These are phyloP conservation scores for Leccinum rimulosum DNA, from an alignment of 768 basidiomycete genomes.

Conservation along the genomic window DNA sequence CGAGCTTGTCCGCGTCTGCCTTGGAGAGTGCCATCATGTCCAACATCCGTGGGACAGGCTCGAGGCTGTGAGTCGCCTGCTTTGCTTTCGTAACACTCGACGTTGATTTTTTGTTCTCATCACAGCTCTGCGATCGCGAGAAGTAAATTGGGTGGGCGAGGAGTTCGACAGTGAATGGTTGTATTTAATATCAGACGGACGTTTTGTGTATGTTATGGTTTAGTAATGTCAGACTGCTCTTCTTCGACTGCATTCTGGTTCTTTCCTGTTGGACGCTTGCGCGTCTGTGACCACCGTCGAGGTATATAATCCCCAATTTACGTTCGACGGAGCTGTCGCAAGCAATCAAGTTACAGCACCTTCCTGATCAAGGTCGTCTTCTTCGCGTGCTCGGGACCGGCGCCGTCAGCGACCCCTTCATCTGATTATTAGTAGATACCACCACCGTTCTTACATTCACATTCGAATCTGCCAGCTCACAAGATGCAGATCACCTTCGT, in stretches of 20 bases:
- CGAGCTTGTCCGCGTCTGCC: constrained; percentile 74
- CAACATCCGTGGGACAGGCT: constrained; percentile 64
- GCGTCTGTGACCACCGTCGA: constrained; percentile 6
- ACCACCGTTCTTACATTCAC: not conserved
- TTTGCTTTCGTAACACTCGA: not conserved
- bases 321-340: not conserved
- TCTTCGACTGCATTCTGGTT: constrained; percentile 23
- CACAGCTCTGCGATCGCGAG: constrained; percentile 36
- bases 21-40: constrained; percentile 79
- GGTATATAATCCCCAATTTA: constrained; percentile 16
- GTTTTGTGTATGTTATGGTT: constrained; percentile 3
- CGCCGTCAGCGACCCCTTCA: not conserved
- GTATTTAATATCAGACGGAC: not conserved
- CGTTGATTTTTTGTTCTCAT: not conserved
- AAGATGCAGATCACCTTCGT: constrained; percentile 69
- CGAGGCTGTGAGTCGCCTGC: constrained; percentile 58
- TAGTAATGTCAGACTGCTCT: constrained; percentile 8
- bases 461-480: not conserved
- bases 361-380: constrained; percentile 26
- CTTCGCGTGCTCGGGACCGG: not conserved
- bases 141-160: constrained; percentile 30
- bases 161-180: constrained; percentile 25
- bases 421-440: constrained; percentile 33
- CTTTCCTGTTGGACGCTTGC: constrained; percentile 19
- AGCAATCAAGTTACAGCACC: constrained; percentile 12